Evolutionary conservation across 192 early-diverging fungal species (phyloP).

Genomic region (Coemansia sp.): DNA sequence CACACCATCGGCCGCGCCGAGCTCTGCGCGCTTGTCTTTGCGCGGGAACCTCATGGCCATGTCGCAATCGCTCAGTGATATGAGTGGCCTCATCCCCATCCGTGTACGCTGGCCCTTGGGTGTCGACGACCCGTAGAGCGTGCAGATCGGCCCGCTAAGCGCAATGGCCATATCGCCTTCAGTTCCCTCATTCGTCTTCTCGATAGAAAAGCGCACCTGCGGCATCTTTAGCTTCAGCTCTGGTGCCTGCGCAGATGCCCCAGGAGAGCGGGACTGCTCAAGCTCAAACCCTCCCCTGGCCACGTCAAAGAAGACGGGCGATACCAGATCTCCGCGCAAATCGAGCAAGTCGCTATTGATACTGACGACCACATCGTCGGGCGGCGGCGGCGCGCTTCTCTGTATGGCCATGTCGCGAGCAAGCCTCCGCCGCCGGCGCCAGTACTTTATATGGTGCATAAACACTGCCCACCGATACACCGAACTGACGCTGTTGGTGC

Average conservation of each 20-base stretch:
- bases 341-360: constrained; percentile 37
- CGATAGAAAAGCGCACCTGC: constrained; percentile 12
- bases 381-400: constrained; percentile 5
- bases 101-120: constrained; percentile 18
- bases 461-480: constrained; percentile 45
- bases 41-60: constrained; percentile 20
- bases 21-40: constrained; percentile 24
- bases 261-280: background rate
- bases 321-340: constrained; percentile 31
- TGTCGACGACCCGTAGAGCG: constrained; percentile 36
- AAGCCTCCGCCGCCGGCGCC: constrained; percentile 36
- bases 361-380: constrained; percentile 29
- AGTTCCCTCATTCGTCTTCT: constrained; percentile 15
- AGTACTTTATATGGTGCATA: constrained; percentile 46
- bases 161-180: constrained; percentile 20
- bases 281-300: no score
- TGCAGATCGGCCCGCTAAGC: constrained; percentile 26
- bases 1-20: constrained; percentile 30
- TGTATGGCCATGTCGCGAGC: constrained; percentile 37
- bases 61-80: constrained; percentile 29
- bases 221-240: constrained; percentile 39
- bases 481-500: constrained; percentile 23
- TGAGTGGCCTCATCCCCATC: constrained; percentile 21
- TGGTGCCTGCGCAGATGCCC: constrained; percentile 11
- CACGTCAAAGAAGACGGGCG: constrained; percentile 31